Evolutionary conservation across 1,284 basidiomycete species (phyloP).

Genomic region (Xanthoconium separans): DNA sequence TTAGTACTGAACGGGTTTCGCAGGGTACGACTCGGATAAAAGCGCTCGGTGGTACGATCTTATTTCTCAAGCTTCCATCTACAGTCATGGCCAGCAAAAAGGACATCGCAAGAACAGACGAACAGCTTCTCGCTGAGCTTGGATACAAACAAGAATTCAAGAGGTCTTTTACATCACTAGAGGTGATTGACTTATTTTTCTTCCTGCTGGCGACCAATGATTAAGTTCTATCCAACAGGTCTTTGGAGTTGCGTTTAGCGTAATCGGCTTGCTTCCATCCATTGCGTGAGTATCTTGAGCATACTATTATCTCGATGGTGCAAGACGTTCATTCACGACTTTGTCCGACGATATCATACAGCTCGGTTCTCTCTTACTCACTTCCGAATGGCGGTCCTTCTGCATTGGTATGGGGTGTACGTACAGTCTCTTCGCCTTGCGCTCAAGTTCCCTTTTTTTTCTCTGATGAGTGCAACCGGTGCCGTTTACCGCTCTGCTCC

Average conservation of each 20-base stretch:
- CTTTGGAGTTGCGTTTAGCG: slow-evolving; percentile 40
- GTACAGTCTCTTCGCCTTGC: slow-evolving; percentile 26
- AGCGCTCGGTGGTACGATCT: too few species aligned
- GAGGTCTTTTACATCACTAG: slow-evolving; percentile 61
- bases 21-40: too few species aligned
- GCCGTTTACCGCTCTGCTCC: too few species aligned
- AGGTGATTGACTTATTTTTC: slow-evolving; percentile 34
- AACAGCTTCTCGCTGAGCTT: slow-evolving; percentile 44
- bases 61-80: too few species aligned
- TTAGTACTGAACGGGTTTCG: too few species aligned
- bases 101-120: slow-evolving; percentile 29
- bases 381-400: slow-evolving; percentile 76
- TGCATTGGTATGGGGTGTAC: slow-evolving; percentile 81
- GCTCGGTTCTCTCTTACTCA: slow-evolving; percentile 69
- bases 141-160: slow-evolving; percentile 75
- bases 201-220: neutral
- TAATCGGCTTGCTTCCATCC: slow-evolving; percentile 46
- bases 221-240: slow-evolving; percentile 23
- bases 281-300: slow-evolving; percentile 34
- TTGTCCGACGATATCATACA: slow-evolving; percentile 32
- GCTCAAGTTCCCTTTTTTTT: too few species aligned
- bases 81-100: slow-evolving; percentile 19
- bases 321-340: too few species aligned
- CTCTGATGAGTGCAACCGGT: too few species aligned
- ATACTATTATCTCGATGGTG: too few species aligned